Evolutionary conservation across 2,329 filamentous ascomycete genomes (phyloP).

Genomic region (Teratosphaeria zuluensis): DNA sequence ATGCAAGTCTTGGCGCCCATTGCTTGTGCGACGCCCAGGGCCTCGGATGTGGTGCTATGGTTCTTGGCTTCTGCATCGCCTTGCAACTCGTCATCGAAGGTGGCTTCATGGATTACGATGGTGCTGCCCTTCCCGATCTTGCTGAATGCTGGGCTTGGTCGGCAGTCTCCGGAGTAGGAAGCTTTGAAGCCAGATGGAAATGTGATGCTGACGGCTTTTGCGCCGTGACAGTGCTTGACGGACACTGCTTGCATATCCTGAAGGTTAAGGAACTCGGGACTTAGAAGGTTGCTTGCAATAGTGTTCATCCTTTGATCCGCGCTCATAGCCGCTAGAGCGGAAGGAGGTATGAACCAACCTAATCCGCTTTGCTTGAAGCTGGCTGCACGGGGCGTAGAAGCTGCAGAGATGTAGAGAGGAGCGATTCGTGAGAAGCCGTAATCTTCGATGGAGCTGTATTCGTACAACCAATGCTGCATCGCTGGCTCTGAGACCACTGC

Average conservation of each 20-base stretch:
- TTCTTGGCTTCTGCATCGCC: constrained; percentile 78
- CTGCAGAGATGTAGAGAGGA: constrained; percentile 36
- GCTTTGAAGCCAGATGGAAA: constrained; percentile 75
- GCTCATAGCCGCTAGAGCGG: constrained; percentile 11
- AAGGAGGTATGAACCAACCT: constrained; percentile 24
- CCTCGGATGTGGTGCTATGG: constrained; percentile 82
- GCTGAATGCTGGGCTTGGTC: constrained; percentile 63
- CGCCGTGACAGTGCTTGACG: constrained; percentile 71
- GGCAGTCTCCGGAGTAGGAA: constrained; percentile 89
- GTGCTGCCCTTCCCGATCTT: constrained; percentile 64
- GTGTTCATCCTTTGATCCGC: constrained; percentile 18
- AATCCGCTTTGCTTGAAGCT: constrained; percentile 13
- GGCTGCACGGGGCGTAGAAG: not conserved
- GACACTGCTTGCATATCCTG: constrained; percentile 53
- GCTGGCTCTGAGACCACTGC: constrained; percentile 58
- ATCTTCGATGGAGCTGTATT: constrained; percentile 71
- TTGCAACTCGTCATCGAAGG: constrained; percentile 77
- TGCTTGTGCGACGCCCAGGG: constrained; percentile 60
- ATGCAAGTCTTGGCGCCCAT: constrained; percentile 77
- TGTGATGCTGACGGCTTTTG: constrained; percentile 67
- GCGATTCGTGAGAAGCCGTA: constrained; percentile 57
- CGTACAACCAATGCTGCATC: constrained; percentile 68
- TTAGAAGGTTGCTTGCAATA: constrained; percentile 12
- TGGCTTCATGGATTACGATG: constrained; percentile 88
- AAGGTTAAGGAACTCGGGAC: constrained; percentile 49